These are phyloP conservation scores for Sarocladium strictum DNA, from an alignment of 2,329 filamentous ascomycete genomes.

Conservation along the genomic window DNA sequence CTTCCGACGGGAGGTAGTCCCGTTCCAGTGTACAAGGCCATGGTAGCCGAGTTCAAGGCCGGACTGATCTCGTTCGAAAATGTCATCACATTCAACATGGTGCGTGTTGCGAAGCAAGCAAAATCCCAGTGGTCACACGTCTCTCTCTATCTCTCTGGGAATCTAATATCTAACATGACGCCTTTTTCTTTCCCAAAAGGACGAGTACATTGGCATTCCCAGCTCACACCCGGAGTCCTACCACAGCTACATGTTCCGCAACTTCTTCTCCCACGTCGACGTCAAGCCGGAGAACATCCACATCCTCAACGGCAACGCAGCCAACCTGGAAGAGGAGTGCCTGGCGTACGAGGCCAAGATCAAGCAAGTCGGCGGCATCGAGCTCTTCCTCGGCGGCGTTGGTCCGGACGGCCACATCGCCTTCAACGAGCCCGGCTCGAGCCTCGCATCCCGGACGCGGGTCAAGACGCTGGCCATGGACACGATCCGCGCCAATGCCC, in stretches of 20 bases:
- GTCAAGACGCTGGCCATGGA: constrained; percentile 76
- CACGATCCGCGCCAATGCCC: constrained; percentile 68
- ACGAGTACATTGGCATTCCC: constrained; percentile 71
- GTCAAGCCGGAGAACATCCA: constrained; percentile 64
- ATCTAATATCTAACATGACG: constrained; percentile 20
- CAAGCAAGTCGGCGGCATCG: constrained; percentile 61
- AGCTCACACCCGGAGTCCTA: constrained; percentile 68
- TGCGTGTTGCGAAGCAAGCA: constrained; percentile 74
- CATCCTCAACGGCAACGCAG: constrained; percentile 67
- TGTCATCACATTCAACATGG: constrained; percentile 78
- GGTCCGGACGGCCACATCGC: constrained; percentile 75
- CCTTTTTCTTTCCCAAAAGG: constrained; percentile 32
- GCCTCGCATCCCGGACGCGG: constrained; percentile 61
- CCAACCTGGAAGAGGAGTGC: constrained; percentile 64
- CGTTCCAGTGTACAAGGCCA: constrained; percentile 30
- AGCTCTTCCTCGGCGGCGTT: constrained; percentile 71
- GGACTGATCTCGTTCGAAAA: constrained; percentile 37
- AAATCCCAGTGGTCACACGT: no score
- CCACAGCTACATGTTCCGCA: constrained; percentile 77
- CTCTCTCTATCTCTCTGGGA: no score
- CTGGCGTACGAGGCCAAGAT: constrained; percentile 69
- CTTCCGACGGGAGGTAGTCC: constrained; percentile 19
- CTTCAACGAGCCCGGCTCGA: constrained; percentile 76
- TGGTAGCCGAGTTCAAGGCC: constrained; percentile 48
- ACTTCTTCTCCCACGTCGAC: constrained; percentile 72